Evolutionary conservation across 1,284 basidiomycete genomes (phyloP).

Genomic region (Erythrobasidium hasegawianum): DNA sequence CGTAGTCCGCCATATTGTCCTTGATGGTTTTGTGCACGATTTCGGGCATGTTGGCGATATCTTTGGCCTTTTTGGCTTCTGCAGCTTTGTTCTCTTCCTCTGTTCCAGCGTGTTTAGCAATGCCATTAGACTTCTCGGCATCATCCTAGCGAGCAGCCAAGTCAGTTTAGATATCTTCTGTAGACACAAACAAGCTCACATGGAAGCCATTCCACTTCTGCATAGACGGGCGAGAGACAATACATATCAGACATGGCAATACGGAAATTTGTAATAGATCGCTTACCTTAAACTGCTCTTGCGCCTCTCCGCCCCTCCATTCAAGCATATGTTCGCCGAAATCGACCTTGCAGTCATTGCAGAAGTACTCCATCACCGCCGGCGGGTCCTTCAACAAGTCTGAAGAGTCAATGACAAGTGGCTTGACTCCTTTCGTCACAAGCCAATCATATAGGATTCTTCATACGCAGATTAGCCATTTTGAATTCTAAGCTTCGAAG

Average conservation of each 20-base stretch:
- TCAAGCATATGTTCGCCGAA: conserved; percentile 41
- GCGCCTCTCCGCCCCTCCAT: conserved; percentile 40
- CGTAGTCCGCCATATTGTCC: conserved; percentile 41
- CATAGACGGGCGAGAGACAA: background rate
- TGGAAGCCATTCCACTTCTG: conserved; percentile 35
- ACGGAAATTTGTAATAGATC: too few species aligned
- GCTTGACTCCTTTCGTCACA: conserved; percentile 35
- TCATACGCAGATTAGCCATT: background rate
- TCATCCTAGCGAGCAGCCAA: conserved; percentile 34
- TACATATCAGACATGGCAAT: too few species aligned
- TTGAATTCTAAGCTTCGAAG: background rate
- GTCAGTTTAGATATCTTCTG: background rate
- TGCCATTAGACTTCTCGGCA: conserved; percentile 40
- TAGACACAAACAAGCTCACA: background rate
- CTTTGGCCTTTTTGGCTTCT: conserved; percentile 21
- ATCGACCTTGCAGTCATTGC: conserved; percentile 39
- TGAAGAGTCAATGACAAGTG: conserved; percentile 40
- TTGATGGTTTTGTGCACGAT: conserved; percentile 38
- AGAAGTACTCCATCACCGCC: conserved; percentile 39
- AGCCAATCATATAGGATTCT: conserved; percentile 40
- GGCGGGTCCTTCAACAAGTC: conserved; percentile 38
- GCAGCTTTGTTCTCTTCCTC: conserved; percentile 31
- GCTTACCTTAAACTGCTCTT: conserved; percentile 39
- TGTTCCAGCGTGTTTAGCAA: conserved; percentile 33
- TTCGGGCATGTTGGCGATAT: conserved; percentile 38